Base-by-base conservation (phyloP, 169 alveolate species). In the Cyclospora cayetanensis region DNA sequence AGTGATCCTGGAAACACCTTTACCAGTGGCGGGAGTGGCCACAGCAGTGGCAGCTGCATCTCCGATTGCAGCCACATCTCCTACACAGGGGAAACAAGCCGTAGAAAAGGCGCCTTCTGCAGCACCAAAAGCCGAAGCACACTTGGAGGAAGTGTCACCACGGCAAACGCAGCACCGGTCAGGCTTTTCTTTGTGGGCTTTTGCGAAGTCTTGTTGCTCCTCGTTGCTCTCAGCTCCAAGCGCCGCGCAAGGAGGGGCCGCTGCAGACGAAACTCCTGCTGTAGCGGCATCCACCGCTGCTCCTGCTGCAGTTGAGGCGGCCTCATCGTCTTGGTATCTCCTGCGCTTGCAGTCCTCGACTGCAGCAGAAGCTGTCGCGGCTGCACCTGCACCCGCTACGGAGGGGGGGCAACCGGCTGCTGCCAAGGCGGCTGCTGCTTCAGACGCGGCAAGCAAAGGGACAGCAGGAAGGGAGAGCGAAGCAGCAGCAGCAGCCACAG, bases 401-500 rank as follows among this genome's bases (percentile, higher is more conserved):
- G 15, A 41, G 43, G 46, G 15, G 22, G 46, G 31, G 15, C 79
- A 34, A n/a, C 79, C 35, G 29, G 20, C 46, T 29, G 25, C 50
- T 66, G 79, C 50, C 29, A 43, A 34, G 29, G 20, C 46, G 11
- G 25, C 50, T 66, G 79, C 50, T 34, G 79, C 46, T 27, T 2
- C 43, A 29, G 46, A 5, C 29, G 50, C 15, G 4, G 0, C 25
- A 5, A 43, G 20, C 7, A 29, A 43, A 12, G 29, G 43, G 50
- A 4, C 74, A 4, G 74, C n/a, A n/a, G n/a, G n/a, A n/a, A n/a
- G n/a, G n/a, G n/a, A n/a, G n/a, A n/a, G n/a, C n/a, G n/a, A 3
- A 66, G 79, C 79, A 66, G 79, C 79, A 66, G 43, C 79, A 66
- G 46, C 79, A 66, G 79, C 79, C 25, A 20, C 34, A 0, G 74